These are phyloP conservation scores for Phytophthora foliorum DNA, from an alignment of 352 stramenopile species.

Conservation along the genomic window DNA sequence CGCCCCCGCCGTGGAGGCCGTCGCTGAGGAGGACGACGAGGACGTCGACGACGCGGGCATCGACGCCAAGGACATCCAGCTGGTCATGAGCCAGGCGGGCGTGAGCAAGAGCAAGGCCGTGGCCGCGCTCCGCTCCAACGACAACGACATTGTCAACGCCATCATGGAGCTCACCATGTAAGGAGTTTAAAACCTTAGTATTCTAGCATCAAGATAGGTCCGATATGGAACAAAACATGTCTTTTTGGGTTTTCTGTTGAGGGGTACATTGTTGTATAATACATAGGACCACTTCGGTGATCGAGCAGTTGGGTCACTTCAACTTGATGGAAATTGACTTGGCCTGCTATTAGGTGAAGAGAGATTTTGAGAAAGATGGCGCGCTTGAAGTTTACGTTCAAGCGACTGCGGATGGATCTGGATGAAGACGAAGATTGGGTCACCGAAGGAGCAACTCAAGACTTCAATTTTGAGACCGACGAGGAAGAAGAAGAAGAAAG, in stretches of 20 bases:
- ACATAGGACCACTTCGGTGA: too few relatives aligned
- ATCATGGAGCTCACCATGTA: conserved; percentile 99
- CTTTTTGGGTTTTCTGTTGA: conserved; percentile 43
- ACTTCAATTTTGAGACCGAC: conserved; percentile 21
- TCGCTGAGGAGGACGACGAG: conserved; percentile 85
- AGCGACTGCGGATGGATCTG: conserved; percentile 15
- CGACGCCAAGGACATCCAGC: conserved; percentile 99
- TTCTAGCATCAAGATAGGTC: conserved; percentile 29
- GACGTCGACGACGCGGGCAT: conserved; percentile 97
- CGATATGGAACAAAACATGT: conserved; percentile 30
- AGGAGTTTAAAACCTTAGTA: conserved; percentile 32
- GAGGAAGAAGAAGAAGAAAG: conserved; percentile 1
- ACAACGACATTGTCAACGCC: conserved; percentile 99
- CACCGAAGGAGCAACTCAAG: background rate
- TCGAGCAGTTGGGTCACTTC: too few relatives aligned
- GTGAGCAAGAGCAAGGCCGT: conserved; percentile 97
- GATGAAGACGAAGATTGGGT: background rate
- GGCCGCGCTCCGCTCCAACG: conserved; percentile 97
- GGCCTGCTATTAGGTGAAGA: background rate
- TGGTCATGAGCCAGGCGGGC: conserved; percentile 96
- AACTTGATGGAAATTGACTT: background rate
- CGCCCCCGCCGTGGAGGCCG: conserved; percentile 43
- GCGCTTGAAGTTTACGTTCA: conserved; percentile 21
- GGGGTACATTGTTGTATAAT: too few relatives aligned
- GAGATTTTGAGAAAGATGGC: conserved; percentile 5